Evolutionary conservation across 1,284 basidiomycete genomes (phyloP).

Genomic region (Porogramme epimiltina): DNA sequence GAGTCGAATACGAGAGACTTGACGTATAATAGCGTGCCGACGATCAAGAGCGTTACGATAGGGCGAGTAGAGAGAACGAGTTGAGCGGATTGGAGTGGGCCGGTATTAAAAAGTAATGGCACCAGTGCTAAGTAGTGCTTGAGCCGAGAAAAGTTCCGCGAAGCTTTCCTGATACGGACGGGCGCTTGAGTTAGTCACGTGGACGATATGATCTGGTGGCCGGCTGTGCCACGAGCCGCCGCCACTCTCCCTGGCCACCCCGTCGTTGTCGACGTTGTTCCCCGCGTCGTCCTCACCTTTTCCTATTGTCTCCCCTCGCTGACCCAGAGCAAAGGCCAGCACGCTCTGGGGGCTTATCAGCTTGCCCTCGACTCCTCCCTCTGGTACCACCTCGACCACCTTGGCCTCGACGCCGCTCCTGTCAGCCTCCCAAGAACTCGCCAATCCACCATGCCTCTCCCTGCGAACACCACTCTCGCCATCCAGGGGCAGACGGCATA

Average conservation of each 20-base stretch:
- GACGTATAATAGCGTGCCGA: too few relatives aligned
- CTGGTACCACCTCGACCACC: neutral
- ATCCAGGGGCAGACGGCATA: neutral
- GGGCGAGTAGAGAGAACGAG: too few relatives aligned
- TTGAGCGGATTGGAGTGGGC: too few relatives aligned
- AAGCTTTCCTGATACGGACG: neutral
- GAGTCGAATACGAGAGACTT: too few relatives aligned
- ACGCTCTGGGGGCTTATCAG: neutral
- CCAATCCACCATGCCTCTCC: constrained; percentile 59
- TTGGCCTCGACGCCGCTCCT: constrained; percentile 6
- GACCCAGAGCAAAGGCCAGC: too few relatives aligned
- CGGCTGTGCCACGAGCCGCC: constrained; percentile 1
- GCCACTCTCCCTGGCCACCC: neutral
- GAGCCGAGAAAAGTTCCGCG: neutral
- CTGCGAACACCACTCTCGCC: constrained; percentile 43
- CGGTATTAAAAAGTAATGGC: too few relatives aligned
- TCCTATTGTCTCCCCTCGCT: neutral
- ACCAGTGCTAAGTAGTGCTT: too few relatives aligned
- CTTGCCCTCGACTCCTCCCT: neutral
- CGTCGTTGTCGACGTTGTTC: neutral
- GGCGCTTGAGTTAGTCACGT: neutral
- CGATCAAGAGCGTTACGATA: too few relatives aligned
- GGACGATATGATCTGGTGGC: constrained; percentile 6
- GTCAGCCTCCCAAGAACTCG: constrained; percentile 4
- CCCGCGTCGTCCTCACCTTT: neutral